phyloP scores from a whole-genome alignment of 2,329 filamentous ascomycete species.

The Colletotrichum sublineola region DNA sequence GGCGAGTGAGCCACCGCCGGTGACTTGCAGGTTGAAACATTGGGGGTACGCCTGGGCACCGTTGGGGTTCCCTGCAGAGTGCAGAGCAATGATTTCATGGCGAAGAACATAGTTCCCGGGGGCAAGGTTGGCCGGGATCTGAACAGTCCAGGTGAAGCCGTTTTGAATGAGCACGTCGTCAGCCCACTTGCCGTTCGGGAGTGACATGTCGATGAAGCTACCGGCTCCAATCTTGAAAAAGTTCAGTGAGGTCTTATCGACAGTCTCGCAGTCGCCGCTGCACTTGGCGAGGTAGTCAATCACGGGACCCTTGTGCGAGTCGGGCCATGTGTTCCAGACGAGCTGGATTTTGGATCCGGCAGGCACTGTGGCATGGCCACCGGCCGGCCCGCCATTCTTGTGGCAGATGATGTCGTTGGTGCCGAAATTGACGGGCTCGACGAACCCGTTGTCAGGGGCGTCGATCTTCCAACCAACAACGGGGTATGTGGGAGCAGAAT shows the following conservation, averaged over 20 bases:
- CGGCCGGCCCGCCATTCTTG: slow-evolving; percentile 56
- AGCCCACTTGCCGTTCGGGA: slow-evolving; percentile 65
- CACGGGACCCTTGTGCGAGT: slow-evolving; percentile 72
- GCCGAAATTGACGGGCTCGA: slow-evolving; percentile 58
- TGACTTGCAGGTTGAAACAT: slow-evolving; percentile 64
- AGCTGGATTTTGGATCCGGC: slow-evolving; percentile 71
- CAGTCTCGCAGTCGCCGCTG: slow-evolving; percentile 62
- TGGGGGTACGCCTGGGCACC: slow-evolving; percentile 66
- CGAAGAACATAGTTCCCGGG: slow-evolving; percentile 68
- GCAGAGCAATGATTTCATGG: slow-evolving; percentile 69
- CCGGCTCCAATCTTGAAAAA: slow-evolving; percentile 72
- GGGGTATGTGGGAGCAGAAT: slow-evolving; percentile 44
- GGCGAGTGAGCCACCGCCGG: slow-evolving; percentile 52
- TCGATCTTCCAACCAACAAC: slow-evolving; percentile 51
- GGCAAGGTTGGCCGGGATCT: slow-evolving; percentile 61
- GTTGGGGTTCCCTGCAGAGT: slow-evolving; percentile 58
- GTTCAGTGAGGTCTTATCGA: slow-evolving; percentile 63
- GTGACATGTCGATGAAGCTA: slow-evolving; percentile 62
- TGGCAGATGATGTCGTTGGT: slow-evolving; percentile 63
- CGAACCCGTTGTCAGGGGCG: slow-evolving; percentile 58
- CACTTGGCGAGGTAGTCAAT: slow-evolving; percentile 72
- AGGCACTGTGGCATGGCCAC: slow-evolving; percentile 59
- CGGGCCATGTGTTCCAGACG: slow-evolving; percentile 76
- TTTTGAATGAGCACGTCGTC: slow-evolving; percentile 65
- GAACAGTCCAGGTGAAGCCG: slow-evolving; percentile 61